phyloP scores from a whole-genome alignment of 371 early-diverging fungal species.

The Mucor velutinosus region DNA sequence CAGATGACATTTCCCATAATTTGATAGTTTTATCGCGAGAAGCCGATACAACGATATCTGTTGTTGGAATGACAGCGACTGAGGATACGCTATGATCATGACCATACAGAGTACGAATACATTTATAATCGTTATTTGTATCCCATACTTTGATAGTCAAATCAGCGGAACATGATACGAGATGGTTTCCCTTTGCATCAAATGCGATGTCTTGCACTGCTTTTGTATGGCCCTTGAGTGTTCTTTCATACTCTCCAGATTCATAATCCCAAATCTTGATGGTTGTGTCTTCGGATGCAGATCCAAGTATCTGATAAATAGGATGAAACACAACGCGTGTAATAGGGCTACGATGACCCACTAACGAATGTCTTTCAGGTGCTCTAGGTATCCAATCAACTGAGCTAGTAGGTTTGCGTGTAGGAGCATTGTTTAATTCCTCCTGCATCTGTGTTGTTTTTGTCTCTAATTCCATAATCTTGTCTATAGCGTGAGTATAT shows the following conservation, averaged over 20 bases:
- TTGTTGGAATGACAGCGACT: conserved; percentile 73
- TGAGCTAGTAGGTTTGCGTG: conserved; percentile 61
- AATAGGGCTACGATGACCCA: conserved; percentile 83
- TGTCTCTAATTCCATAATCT: conserved; percentile 91
- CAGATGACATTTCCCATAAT: conserved; percentile 86
- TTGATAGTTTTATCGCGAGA: conserved; percentile 90
- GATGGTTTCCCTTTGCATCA: conserved; percentile 75
- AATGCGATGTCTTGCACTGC: conserved; percentile 85
- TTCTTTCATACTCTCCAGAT: conserved; percentile 86
- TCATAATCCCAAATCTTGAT: conserved; percentile 93
- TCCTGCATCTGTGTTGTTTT: conserved; percentile 77
- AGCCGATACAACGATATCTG: conserved; percentile 81
- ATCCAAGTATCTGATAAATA: conserved; percentile 77
- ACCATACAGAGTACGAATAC: conserved; percentile 83
- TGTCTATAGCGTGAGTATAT: not conserved
- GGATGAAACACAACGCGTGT: conserved; percentile 90
- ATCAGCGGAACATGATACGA: conserved; percentile 90
- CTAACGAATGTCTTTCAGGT: conserved; percentile 73
- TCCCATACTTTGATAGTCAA: conserved; percentile 93
- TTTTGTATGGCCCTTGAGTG: conserved; percentile 93
- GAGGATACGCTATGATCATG: conserved; percentile 92
- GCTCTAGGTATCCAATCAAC: conserved; percentile 83
- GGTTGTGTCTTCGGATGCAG: conserved; percentile 90
- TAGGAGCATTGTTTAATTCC: conserved; percentile 69
- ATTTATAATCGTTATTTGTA: conserved; percentile 80